Base-by-base conservation (phyloP, 192 early-diverging fungal genomes). In the Thoreauomyces humboldtii region DNA sequence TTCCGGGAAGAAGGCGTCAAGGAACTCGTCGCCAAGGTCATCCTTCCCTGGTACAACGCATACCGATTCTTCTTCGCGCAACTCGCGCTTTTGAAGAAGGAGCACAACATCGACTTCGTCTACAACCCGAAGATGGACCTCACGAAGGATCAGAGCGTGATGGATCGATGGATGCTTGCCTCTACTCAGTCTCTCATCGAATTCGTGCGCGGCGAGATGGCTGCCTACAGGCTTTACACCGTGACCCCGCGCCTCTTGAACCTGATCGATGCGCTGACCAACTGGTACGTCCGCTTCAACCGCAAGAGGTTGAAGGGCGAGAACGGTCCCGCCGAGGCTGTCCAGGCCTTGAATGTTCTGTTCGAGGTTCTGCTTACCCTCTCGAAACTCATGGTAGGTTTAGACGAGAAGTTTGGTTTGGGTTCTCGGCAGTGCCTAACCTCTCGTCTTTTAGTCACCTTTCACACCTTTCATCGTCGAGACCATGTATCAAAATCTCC, bases 211-310 rank as follows among this genome's bases (percentile, higher is more conserved):
- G 78, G 89, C 55, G 96, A 99, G 74, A 99, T 99, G 96, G 70
- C 59, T 31, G 91, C 91, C 27, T 99, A 99, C 82, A 87, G 94
- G 35, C 83, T 99, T 35, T 99, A 99, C 86, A 97, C 96, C 31
- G 96, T 99, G 28, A 93, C 95, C 2, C 96, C 96, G 14, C 87
- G 91, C 35, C 71, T 99, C 69, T 75, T 99, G 56, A 75, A 77
- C 63, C 79, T 95, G 63, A 90, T 99, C 59, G 96, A 99, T 73
- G 80, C 89, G 36, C 82, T 99, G 55, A 99, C 96, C 51, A 99
- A 99, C 80, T 96, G 94, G 94, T 99, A 99, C 76, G 86, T 99
- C 58, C 89, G 95, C 47, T 95, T 96, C 82, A 99, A 99, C 85
- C 91, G 96, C 57, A 89, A 88, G 71, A 88, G 96, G 55, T 76